Conservation (phyloP, 176 grass and related monocot genomes). For the Aegilops tauschii region DNA sequence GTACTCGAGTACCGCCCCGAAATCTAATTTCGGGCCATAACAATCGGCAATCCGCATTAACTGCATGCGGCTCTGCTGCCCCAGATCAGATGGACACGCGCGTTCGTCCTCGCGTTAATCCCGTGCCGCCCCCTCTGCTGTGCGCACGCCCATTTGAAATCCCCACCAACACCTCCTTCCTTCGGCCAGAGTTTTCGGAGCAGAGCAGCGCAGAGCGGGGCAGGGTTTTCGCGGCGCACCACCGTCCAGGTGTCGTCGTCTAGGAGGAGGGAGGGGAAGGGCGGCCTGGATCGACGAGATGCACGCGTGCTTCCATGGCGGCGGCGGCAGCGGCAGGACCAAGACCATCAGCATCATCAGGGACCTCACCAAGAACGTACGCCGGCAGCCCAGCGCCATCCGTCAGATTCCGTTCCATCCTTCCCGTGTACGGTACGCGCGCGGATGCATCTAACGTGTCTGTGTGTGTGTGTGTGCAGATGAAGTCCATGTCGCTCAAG, state of each 20-base stretch:
- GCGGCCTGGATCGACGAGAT: slow-evolving; percentile 13
- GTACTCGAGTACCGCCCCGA: background rate
- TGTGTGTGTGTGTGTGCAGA: slow-evolving; percentile 2
- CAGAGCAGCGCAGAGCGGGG: background rate
- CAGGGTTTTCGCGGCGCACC: background rate
- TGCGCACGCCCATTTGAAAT: slow-evolving; percentile 35
- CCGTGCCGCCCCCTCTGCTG: slow-evolving; percentile 25
- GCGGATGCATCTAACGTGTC: background rate
- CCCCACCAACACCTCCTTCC: background rate
- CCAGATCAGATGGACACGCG: slow-evolving; percentile 11
- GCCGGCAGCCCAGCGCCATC: background rate
- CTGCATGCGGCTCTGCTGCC: background rate
- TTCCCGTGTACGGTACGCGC: background rate
- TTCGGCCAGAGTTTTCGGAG: background rate
- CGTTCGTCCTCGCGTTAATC: slow-evolving; percentile 40
- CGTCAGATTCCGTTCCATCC: background rate
- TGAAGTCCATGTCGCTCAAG: slow-evolving; percentile 48
- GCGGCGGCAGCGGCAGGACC: background rate
- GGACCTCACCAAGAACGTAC: slow-evolving; percentile 41
- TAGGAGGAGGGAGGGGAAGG: background rate
- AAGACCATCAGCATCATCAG: slow-evolving; percentile 36
- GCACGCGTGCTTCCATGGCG: slow-evolving; percentile 57
- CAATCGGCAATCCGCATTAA: slow-evolving; percentile 35
- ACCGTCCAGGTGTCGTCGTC: background rate
- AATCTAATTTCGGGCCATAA: slow-evolving; percentile 11